These are phyloP conservation scores for Prunus mume DNA, from an alignment of 306 rosid species.

Conservation along the genomic window DNA sequence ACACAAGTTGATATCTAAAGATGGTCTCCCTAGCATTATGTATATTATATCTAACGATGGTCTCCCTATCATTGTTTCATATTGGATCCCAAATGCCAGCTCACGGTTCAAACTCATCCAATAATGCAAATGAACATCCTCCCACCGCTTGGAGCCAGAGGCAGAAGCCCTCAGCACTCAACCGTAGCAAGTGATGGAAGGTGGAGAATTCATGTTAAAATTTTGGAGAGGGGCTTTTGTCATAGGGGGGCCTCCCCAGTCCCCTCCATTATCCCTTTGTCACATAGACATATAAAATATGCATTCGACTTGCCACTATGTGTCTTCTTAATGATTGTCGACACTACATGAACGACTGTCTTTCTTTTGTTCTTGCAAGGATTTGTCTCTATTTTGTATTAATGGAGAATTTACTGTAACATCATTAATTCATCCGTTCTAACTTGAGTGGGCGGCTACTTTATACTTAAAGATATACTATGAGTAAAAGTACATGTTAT, in stretches of 20 bases:
- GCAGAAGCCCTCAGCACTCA: not conserved
- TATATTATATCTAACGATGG: no score
- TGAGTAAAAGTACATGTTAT: no score
- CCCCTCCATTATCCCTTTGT: not conserved
- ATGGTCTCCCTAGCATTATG: rapidly evolving
- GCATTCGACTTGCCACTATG: not conserved
- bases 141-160: not conserved
- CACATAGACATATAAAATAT: not conserved
- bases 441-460: no score
- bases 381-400: not conserved
- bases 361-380: not conserved
- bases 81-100: not conserved
- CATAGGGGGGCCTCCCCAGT: not conserved
- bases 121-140: not conserved
- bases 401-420: no score
- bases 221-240: not conserved
- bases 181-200: not conserved
- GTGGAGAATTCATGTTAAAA: not conserved
- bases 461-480: no score
- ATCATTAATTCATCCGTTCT: no score
- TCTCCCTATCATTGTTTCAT: not conserved
- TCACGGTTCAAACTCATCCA: not conserved
- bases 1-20: no score
- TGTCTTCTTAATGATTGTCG: not conserved
- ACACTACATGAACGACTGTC: not conserved